Base-by-base conservation (phyloP, 2,329 filamentous ascomycete species). In the Scopulariopsis brevicaulis region DNA sequence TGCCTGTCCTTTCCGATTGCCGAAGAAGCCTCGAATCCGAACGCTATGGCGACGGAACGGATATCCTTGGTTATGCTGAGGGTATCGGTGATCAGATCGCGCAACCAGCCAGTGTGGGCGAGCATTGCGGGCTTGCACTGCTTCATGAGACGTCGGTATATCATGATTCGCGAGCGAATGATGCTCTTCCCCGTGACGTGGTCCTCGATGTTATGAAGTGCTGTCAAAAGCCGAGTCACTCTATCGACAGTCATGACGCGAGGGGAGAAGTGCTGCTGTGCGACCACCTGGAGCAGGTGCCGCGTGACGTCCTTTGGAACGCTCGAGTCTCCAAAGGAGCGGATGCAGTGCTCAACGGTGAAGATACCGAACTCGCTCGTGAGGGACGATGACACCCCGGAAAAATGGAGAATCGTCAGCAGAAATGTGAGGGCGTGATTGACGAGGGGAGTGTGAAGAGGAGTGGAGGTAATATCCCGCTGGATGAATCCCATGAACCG, bases 401-500 rank as follows among this genome's bases (percentile, higher is more conserved):
- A 78, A 60, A 89, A 87, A 69, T 87, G 85, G 4, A 96, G 79
- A 59, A 97, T 85, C 2, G 86, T 88, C 59, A 83, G 83, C 24
- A 94, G 80, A 4, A 97, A 76, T 60, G 85, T 89, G 57, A 96
- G 74, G 3, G 91, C 87, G 63, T 95, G 87, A 56, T 86, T 86
- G 54, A 86, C 79, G 14, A 97, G 78, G 52, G 86, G 86, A 1
- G 80, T 80, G 65, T 96, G 89, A 58, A 74, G 74, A 53, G 67
- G 71, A 55, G 82, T 79, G 59, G 79, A 73, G 6, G 77, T 68
- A 25, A 96, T 77, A 67, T 99, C 94, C 60, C 92, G 82, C 65
- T 87, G 84, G 58, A 97, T 90, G 67, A 91, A 96, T 60, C 90
- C 86, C 63, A 84, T 83, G 59, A 97, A 80, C 2, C 89, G 73